Evolutionary conservation across 345 rosid species (phyloP).

Genomic region (Excoecaria cochinchinensis): DNA sequence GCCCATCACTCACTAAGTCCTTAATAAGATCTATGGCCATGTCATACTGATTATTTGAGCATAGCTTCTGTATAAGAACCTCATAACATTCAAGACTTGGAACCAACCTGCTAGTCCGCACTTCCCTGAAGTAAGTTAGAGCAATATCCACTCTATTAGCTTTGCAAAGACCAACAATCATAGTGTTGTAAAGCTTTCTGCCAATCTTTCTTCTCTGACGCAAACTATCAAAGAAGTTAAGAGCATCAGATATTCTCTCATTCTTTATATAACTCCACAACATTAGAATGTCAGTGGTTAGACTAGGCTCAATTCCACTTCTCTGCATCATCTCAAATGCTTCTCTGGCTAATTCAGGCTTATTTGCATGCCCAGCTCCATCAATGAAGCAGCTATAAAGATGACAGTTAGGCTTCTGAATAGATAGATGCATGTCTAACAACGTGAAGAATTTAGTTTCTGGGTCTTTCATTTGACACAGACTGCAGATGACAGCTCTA

Average conservation of each 20-base stretch:
- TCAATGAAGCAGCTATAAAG: constrained; percentile 57
- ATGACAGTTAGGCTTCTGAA: constrained; percentile 23
- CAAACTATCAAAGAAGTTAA: constrained; percentile 46
- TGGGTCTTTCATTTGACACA: constrained; percentile 49
- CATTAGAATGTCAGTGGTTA: constrained; percentile 45
- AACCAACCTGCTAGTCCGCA: constrained; percentile 40
- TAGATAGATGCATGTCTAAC: constrained; percentile 55
- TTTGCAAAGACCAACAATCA: constrained; percentile 62
- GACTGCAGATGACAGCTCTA: constrained; percentile 52
- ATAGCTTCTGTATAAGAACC: constrained; percentile 43
- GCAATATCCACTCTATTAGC: constrained; percentile 49
- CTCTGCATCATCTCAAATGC: constrained; percentile 61
- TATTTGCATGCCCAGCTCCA: constrained; percentile 73
- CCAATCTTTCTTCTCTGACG: constrained; percentile 30
- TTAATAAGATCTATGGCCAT: constrained; percentile 47
- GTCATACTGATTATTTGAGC: constrained; percentile 37
- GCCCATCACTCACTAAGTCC: constrained; percentile 50
- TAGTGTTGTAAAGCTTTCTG: constrained; percentile 40
- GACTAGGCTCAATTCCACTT: constrained; percentile 45
- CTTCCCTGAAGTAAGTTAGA: constrained; percentile 39
- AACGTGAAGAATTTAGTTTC: constrained; percentile 41
- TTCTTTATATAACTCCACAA: constrained; percentile 62
- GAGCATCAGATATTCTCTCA: constrained; percentile 56
- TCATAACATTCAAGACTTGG: constrained; percentile 67
- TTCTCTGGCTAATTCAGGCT: constrained; percentile 65